Evolutionary conservation across 176 grass and related monocot species (phyloP), one percentile per base, ranked within the genome.

Genomic region (Dendrocalamus sinicus): DNA sequence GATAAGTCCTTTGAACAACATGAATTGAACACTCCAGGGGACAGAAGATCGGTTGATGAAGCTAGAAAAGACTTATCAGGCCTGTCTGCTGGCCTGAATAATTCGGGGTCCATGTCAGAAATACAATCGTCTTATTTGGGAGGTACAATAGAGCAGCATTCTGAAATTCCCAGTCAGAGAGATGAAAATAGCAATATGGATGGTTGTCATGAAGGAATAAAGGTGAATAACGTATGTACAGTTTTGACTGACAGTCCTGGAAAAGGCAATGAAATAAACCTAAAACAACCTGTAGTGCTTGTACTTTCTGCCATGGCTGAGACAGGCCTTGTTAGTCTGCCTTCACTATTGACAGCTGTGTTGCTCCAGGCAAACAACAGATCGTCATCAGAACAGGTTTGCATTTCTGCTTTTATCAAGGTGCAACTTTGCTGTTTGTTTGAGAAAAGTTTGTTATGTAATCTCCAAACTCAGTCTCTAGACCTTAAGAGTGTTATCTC

Each of bases 361-460:
- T 91, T 99, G 84, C 92, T 99, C 70, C 96, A 96, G 93, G 91
- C 96, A 82, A 96, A 96, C 60, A 99, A 94, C 78, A 99, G 93
- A 82, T 92, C 86, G 9, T 92, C 96, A 73, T 92, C 90, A 9
- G 96, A 99, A 62, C 96, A 99, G 96, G 96, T 99, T 89, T 67
- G 77, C 62, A 24, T 35, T 64, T 86, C 73, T 89, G 50, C 76
- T 76, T 4, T 30, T 45, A 85, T 78, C 52, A 58, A 67, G 13
- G 35, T 62, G 50, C 35, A 63, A 73, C 6, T 7, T 65, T 50
- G 5, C 37, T 66, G 14, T 72, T 71, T 88, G 65, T 69, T 64
- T 78, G 60, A 32, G 54, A 55, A 83, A 50, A 19, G 63, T 64
- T 68, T 75, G 23, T 87, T 35, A 46, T 87, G 60, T 37, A 67